Evolutionary conservation across 345 rosid genomes (phyloP).

Genomic region (Orychophragmus violaceus): DNA sequence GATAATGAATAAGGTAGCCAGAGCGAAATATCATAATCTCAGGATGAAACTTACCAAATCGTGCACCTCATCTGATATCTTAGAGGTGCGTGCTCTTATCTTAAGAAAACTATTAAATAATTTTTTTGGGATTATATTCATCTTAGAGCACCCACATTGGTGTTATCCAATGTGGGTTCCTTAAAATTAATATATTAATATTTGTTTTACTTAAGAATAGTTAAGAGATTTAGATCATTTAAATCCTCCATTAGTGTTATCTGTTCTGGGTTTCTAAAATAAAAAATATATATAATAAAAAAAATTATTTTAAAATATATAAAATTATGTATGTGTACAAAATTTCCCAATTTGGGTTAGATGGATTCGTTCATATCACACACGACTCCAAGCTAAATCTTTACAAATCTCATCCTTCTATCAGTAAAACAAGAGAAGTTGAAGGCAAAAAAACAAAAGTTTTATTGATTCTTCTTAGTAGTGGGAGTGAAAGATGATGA

Average conservation of each 20-base stretch:
- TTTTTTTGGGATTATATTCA: no score
- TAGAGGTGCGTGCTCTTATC: constrained; percentile 36
- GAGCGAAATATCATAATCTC: constrained; percentile 69
- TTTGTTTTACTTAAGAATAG: no score
- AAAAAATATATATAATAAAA: no score
- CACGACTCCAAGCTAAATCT: no score
- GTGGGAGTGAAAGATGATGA: constrained; percentile 31
- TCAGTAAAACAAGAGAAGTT: not conserved
- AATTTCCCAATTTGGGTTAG: not conserved
- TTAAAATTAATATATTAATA: no score
- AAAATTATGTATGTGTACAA: not conserved
- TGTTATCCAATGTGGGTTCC: no score
- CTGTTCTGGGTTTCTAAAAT: no score
- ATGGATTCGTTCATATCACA: not conserved
- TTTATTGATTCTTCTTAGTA: constrained; percentile 66
- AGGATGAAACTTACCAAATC: constrained; percentile 67
- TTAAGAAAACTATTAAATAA: constrained; percentile 36
- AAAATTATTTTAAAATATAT: no score
- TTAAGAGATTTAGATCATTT: no score
- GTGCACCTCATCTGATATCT: constrained; percentile 59
- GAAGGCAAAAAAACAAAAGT: not conserved
- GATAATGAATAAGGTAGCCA: constrained; percentile 62
- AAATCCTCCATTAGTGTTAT: no score
- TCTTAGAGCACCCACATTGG: no score
- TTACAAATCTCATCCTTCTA: not conserved